These are phyloP conservation scores for Umbelopsis sp. DNA, from an alignment of 192 early-diverging fungal genomes.

Conservation along the genomic window DNA sequence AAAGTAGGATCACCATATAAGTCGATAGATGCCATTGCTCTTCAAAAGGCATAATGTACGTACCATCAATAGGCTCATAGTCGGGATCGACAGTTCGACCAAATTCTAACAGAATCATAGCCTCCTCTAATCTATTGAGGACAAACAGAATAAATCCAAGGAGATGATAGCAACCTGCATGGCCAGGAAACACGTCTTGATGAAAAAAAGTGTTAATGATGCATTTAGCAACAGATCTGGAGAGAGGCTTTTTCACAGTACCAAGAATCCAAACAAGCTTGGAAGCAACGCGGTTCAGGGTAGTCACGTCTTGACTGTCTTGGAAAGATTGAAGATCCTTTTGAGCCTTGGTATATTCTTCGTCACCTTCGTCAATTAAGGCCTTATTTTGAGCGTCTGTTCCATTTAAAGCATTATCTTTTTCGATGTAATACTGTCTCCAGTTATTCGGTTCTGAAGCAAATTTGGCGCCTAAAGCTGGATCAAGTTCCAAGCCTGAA, in stretches of 20 bases:
- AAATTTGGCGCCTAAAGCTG: constrained; percentile 26
- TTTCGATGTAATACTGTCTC: constrained; percentile 44
- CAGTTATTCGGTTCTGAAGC: constrained; percentile 46
- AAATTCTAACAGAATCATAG: constrained; percentile 49
- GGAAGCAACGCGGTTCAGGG: constrained; percentile 46
- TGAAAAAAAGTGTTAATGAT: not conserved
- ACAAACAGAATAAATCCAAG: constrained; percentile 54
- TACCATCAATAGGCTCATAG: constrained; percentile 54
- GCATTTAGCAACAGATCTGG: not conserved
- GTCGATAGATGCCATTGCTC: not conserved
- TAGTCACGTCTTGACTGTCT: constrained; percentile 35
- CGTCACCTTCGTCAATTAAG: constrained; percentile 45
- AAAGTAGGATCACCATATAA: not conserved
- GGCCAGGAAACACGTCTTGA: constrained; percentile 50
- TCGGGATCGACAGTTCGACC: constrained; percentile 51
- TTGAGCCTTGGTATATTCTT: constrained; percentile 44
- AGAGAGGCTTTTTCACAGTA: constrained; percentile 13
- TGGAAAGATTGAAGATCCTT: constrained; percentile 46
- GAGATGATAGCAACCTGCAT: constrained; percentile 57
- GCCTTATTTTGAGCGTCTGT: constrained; percentile 32
- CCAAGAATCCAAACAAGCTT: constrained; percentile 53
- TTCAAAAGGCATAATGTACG: not conserved
- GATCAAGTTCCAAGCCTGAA: constrained; percentile 47
- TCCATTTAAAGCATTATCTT: constrained; percentile 30
- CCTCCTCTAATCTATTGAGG: constrained; percentile 53